These are phyloP conservation scores for Psophocarpus tetragonolobus DNA, from an alignment of 306 rosid species.

Conservation along the genomic window DNA sequence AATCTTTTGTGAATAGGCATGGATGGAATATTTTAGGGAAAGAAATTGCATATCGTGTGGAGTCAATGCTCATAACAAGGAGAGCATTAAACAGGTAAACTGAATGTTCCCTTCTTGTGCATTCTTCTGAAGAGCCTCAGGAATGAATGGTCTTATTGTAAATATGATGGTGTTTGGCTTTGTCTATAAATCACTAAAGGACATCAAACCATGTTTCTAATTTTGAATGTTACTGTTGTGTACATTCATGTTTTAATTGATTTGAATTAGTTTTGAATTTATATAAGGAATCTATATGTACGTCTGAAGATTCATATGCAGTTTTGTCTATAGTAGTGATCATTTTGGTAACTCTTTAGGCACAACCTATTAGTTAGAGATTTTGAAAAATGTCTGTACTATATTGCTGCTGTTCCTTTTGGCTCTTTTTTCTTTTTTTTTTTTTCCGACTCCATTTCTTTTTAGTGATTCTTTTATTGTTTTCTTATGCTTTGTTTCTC, in stretches of 20 bases:
- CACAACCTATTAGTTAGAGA: background rate
- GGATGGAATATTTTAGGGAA: constrained; percentile 62
- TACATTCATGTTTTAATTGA: background rate
- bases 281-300: background rate
- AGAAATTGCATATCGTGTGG: constrained; percentile 56
- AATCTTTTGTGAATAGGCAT: constrained; percentile 49
- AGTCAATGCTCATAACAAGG: constrained; percentile 87
- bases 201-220: background rate
- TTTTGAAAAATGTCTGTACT: constrained; percentile 18
- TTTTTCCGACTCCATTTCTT: background rate
- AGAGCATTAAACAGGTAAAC: constrained; percentile 69
- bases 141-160: background rate
- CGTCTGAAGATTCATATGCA: background rate
- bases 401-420: background rate
- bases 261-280: background rate
- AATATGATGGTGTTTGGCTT: background rate
- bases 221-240: constrained; percentile 16
- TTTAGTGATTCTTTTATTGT: background rate
- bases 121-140: background rate
- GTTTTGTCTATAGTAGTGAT: background rate
- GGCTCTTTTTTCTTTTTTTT: background rate
- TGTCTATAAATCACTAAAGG: constrained; percentile 3
- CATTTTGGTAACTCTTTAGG: background rate
- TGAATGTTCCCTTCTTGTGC: constrained; percentile 25
- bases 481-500: constrained; percentile 19